Base-by-base conservation (phyloP, 108 stramenopile genomes). In the Nitzschia palea region DNA sequence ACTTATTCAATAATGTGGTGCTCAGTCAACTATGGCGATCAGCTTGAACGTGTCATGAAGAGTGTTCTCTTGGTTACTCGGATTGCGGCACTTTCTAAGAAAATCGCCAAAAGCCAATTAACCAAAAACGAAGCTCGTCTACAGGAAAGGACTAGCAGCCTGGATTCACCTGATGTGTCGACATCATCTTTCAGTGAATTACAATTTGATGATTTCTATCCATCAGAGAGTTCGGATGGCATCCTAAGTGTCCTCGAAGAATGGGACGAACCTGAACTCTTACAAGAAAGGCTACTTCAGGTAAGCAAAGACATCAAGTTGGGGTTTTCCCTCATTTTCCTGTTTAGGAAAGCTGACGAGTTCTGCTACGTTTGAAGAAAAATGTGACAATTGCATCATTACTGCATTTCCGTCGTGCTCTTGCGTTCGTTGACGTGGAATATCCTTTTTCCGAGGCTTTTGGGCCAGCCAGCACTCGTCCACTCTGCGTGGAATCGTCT, bases 361-460 rank as follows among this genome's bases (percentile, higher is more conserved):
- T 42, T 6, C 12, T 40, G 37, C 5, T 18, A 23, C n/a, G 8
- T 51, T 18, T 18, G n/a, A 5, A 51, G 50, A 23, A 51, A 23
- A 23, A 23, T 8, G 50, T 23, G 6, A 23, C 50, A 23, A 44
- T 61, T 12, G 42, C 22, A 1, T 25, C 36, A 2, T 4, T 61
- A 5, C 29, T 61, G 60, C 60, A 61, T 15, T 61, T 61, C 40
- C 37, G 43, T 0, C 60, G 60, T 9, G 60, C 37, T 14, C n/a
- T 61, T 6, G 27, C 26, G 3, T 84, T 65, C 68, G 71, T 90
- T 63, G 67, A 84, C 51, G 76, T 61, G 12, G 45, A 47, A 23
- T 86, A 69, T 72, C 80, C 80, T 23, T 87, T 87, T 58, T 71
- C 77, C n/a, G 62, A 44, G 18, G 57, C 84, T 48, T 90, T 87